A percentile compares a stretch with the other conserved stretches of the same genome.
Evolutionary conservation across 2,329 filamentous ascomycete genomes (phyloP).

Genomic region (Sodiomyces alkalinus): DNA sequence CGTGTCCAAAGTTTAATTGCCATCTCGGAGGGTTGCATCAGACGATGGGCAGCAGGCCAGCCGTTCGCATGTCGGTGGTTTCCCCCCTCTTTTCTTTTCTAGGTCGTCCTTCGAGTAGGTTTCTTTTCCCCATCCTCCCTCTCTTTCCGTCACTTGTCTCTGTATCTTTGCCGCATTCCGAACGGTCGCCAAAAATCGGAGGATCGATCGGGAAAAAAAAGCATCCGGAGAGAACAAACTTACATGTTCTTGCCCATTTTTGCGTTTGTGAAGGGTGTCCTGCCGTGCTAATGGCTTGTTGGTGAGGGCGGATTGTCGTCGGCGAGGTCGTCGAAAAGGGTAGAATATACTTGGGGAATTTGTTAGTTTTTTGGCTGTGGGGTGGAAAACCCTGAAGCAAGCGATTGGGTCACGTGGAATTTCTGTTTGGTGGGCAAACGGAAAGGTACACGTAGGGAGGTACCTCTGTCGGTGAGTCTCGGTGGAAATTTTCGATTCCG

Average conservation of each 20-base stretch:
- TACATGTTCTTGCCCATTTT: constrained; percentile 52
- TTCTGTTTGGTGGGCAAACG: too few relatives aligned
- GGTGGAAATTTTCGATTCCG: too few relatives aligned
- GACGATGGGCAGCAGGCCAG: too few relatives aligned
- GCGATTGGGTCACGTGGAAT: constrained; percentile 7
- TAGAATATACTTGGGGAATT: constrained; percentile 5
- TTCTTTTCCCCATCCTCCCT: constrained; percentile 2
- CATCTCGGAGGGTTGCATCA: too few relatives aligned
- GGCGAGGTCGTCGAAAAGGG: constrained; percentile 6
- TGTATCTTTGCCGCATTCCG: constrained; percentile 3
- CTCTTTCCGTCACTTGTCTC: constrained; percentile 5
- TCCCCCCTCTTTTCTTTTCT: background rate
- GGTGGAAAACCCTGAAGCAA: constrained; percentile 6
- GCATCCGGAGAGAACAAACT: too few relatives aligned
- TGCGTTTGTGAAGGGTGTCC: constrained; percentile 22
- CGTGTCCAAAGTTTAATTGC: too few relatives aligned
- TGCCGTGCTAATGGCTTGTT: constrained; percentile 8
- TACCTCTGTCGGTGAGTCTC: too few relatives aligned
- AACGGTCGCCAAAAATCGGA: constrained; percentile 8
- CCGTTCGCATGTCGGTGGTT: constrained; percentile 4
- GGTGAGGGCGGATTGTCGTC: constrained; percentile 8
- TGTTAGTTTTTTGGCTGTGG: constrained; percentile 8
- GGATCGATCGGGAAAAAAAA: constrained; percentile 3
- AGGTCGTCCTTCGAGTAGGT: too few relatives aligned
- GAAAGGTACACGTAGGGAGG: too few relatives aligned